Evolutionary conservation across 176 grass and related monocot species (phyloP), one percentile per base, ranked within the genome.

Genomic region (Dactylis glomerata): DNA sequence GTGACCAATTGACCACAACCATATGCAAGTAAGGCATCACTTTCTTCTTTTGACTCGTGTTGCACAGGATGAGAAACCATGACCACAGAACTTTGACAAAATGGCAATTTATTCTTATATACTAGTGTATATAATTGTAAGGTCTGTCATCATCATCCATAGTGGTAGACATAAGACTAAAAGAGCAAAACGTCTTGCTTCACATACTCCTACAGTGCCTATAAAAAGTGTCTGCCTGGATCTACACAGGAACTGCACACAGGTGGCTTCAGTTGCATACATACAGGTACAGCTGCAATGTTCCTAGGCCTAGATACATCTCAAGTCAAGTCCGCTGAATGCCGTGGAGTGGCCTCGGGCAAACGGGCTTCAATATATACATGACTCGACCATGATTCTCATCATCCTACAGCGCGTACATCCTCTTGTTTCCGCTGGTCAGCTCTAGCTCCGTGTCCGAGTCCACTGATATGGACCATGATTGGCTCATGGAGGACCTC

Each of bases 381-480:
- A 84, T 1, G 81, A 84, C 75, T 80, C 38, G 33, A 41, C 5
- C 22, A 28, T 38, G 40, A 24, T 17, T 66, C 73, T 2, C 1
- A 44, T n/a, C 56, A 72, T 86, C 70, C 89, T 92, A 98, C 15
- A 98, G 72, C 15, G 95, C 95, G 7, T 95, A 98, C 56, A 98
- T 95, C 71, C 91, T 97, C 87, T 93, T 98, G 38, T 89, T 92
- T 73, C 95, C 91, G 10, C 85, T 92, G 82, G 95, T 88, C 79
- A 98, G 52, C 5, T 74, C 71, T 50, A 98, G 57, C 62, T 98
- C 95, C 0, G 89, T 80, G 59, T 98, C 93, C 0, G 95, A 98
- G 40, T 82, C 87, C 2, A 95, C 30, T 11, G 95, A 95, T 47
- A 90, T 42, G 45, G 91, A 90, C 84, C 74, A 91, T 23, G 95